Evolutionary conservation across 2,329 filamentous ascomycete genomes (phyloP), one percentile per base, ranked within the genome.

Genomic region (Acrocalymma vagum): DNA sequence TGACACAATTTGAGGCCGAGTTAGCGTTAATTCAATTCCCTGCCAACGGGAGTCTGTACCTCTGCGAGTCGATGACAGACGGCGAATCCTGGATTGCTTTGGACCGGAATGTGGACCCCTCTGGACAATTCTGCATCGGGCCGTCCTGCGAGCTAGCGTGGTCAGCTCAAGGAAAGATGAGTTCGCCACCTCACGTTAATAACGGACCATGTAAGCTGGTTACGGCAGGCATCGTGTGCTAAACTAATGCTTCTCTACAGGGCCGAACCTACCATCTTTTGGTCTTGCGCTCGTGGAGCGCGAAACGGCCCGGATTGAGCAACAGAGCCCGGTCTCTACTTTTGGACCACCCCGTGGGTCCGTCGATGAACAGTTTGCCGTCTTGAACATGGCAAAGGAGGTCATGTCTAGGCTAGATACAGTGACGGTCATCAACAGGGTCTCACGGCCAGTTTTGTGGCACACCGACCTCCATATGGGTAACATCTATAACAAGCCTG

Each of bases 381-480:
- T 43, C 10, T 25, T 55, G 15, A 29, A 47, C 4, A 47, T 49
- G 47, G 22, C 52, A 2, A 55, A 32, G 28, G 29, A 51, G 32
- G 29, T 52, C 23, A 45, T 52, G 30, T 42, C 33, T 29, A 45
- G 28, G 31, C 13, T 51, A 18, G 25, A 49, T 14, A 28, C 36
- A n/a, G 23, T 29, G 7, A 42, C 41, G 9, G 35, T 55, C 7
- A 30, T 48, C 4, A 11, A 40, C 0, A 34, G 27, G 8, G 36
- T 53, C 9, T 49, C 51, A 2, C 9, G 26, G 7, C 48, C 48
- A 18, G 42, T 46, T 4, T 33, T 51, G 3, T 54, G 48, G 39
- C 51, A 52, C 24, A 72, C 72, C 4, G 70, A 71, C 2, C 58
- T 78, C 18, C 53, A 64, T 45, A 74, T 67, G 58, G 60, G 63